Conservation (phyloP, 2,329 filamentous ascomycete species). For the Xylariaceae sp. region DNA sequence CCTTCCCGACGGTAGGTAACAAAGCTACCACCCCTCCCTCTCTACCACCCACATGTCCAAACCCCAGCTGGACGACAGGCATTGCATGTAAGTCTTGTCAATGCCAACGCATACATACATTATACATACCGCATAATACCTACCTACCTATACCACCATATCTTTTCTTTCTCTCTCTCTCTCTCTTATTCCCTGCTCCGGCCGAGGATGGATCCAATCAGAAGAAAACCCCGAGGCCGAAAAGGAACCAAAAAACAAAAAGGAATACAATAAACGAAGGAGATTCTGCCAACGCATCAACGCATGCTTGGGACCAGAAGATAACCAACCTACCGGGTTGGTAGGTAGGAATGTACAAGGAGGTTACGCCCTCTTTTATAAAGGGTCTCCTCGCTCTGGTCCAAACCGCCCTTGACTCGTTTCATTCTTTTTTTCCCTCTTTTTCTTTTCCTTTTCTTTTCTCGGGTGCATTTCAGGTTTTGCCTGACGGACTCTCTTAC, state of each 20-base stretch:
- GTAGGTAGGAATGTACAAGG: too few relatives aligned
- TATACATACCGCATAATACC: neutral
- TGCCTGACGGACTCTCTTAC: neutral
- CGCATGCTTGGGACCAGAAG: conserved; percentile 9
- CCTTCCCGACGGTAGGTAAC: too few relatives aligned
- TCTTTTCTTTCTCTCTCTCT: neutral
- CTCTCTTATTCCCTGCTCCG: neutral
- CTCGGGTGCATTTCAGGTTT: neutral
- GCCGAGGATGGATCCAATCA: neutral
- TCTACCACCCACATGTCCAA: too few relatives aligned
- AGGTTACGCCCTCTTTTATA: neutral
- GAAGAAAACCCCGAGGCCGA: too few relatives aligned
- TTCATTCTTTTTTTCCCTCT: conserved; percentile 13
- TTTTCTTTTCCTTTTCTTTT: conserved; percentile 4
- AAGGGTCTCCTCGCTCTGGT: conserved; percentile 17
- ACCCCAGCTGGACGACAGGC: too few relatives aligned
- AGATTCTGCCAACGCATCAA: conserved; percentile 34
- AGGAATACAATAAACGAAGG: too few relatives aligned
- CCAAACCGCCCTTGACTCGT: conserved; percentile 19
- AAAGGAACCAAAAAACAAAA: too few relatives aligned
- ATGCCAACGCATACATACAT: conserved; percentile 16
- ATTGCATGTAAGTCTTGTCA: too few relatives aligned
- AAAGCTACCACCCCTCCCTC: too few relatives aligned
- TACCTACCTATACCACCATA: neutral
- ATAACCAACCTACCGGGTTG: too few relatives aligned